Evolutionary conservation across 73 alveolate species (phyloP).

Genomic region (Paramecium primaurelia): DNA sequence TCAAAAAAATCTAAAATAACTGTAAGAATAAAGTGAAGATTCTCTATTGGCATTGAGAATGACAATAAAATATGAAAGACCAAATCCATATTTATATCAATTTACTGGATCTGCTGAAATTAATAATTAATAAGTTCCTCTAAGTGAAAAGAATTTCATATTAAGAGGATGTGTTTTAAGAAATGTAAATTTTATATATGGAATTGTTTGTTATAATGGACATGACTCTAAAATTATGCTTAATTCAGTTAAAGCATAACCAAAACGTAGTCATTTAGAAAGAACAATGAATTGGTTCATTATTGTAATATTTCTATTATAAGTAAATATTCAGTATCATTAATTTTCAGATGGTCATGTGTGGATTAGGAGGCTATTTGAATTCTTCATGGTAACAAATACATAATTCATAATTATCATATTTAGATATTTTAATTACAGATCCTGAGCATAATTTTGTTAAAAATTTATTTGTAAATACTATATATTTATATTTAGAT

Average conservation of each 20-base stretch:
- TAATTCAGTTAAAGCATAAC: conserved; percentile 74
- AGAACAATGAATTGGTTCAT: conserved; percentile 56
- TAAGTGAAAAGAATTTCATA: conserved; percentile 50
- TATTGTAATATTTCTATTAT: conserved; percentile 24
- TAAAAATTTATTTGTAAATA: neutral
- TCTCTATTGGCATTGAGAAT: conserved; percentile 45
- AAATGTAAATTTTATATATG: conserved; percentile 67
- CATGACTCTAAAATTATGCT: conserved; percentile 74
- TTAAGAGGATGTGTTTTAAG: conserved; percentile 71
- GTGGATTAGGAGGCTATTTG: neutral
- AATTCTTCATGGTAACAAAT: neutral
- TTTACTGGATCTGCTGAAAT: conserved; percentile 42
- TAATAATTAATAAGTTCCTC: conserved; percentile 19
- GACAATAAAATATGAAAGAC: conserved; percentile 50
- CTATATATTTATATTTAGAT: neutral
- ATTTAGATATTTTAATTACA: neutral
- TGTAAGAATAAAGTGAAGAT: conserved; percentile 63
- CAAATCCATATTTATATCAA: conserved; percentile 50
- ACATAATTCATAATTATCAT: neutral
- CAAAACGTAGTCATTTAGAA: conserved; percentile 64
- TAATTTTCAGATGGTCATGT: conserved; percentile 15
- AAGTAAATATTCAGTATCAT: neutral
- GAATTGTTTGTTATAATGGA: conserved; percentile 69
- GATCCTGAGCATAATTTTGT: neutral
- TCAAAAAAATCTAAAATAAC: conserved; percentile 44